Evolutionary conservation across 495 filamentous ascomycete species (phyloP), one percentile per base, ranked within the genome.

Genomic region (Daldinia grandis): DNA sequence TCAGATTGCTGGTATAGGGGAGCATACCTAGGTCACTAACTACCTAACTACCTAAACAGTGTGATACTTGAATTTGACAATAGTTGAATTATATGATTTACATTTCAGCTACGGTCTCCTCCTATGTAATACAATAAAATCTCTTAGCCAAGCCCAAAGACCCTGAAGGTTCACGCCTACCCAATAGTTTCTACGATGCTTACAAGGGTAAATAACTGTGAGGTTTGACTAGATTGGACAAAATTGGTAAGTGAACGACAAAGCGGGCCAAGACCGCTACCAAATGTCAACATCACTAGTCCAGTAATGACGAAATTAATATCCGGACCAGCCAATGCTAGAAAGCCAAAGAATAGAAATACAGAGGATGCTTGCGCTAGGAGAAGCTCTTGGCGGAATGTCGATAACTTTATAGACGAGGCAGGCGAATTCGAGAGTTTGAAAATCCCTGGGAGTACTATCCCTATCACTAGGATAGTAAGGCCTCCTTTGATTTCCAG

Each of bases 121-220:
- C n/a, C n/a, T n/a, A n/a, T n/a, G n/a, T n/a, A n/a, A n/a, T n/a
- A n/a, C n/a, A n/a, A n/a, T n/a, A n/a, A n/a, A n/a, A n/a, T n/a
- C n/a, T n/a, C n/a, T n/a, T n/a, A 88, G 69, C 10, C 85, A 85
- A 42, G 81, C 78, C 86, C 85, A 88, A 4, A 80, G 30, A 0
- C 85, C 87, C 2, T 81, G 83, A 15, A 84, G 62, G 12, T 76
- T 68, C 58, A 88, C 55, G 1, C 87, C 88, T 5, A 80, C 53
- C 87, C 86, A 24, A 86, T 55, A 0, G 84, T 84, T 67, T 90
- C 87, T 14, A 87, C 66, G 10, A 89, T 82, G 64, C 83, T 85
- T 56, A 90, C 83, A 35, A 88, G 77, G 0, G 84, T 86, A 62
- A 86, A 89, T 14, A 89, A 73, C 3, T 87, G 79, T 8, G 87